Conservation (phyloP, 768 basidiomycete genomes). For the Trametes punicea region DNA sequence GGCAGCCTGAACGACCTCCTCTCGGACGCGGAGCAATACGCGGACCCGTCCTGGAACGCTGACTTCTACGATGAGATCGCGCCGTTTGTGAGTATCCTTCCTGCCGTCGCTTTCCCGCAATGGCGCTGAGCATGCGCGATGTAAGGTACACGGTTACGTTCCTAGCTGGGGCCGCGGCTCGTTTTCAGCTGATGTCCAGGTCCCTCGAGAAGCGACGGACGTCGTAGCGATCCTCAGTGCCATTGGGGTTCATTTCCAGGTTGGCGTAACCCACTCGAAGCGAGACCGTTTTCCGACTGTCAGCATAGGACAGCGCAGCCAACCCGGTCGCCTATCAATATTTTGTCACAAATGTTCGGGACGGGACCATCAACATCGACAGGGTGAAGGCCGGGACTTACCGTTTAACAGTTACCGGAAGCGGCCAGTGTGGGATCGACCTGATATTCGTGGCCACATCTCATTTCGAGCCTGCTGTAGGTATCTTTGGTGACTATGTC, state of each 20-base stretch:
- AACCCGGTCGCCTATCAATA: slow-evolving; percentile 28
- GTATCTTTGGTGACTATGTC: slow-evolving; percentile 29
- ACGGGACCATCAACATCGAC: slow-evolving; percentile 21
- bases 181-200: slow-evolving; percentile 14
- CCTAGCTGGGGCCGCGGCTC: slow-evolving; percentile 21
- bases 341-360: slow-evolving; percentile 21
- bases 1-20: slow-evolving; percentile 20
- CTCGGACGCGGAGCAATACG: slow-evolving; percentile 25
- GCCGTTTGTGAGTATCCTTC: slow-evolving; percentile 17
- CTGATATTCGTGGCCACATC: neutral
- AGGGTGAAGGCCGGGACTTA: slow-evolving; percentile 30
- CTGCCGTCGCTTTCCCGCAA: too few species aligned
- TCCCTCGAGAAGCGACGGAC: slow-evolving; percentile 22
- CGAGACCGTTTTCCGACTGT: neutral
- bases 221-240: slow-evolving; percentile 25
- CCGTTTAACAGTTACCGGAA: slow-evolving; percentile 27
- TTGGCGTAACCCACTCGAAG: neutral
- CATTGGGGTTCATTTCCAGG: slow-evolving; percentile 24
- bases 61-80: slow-evolving; percentile 30
- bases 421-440: neutral
- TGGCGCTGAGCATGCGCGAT: too few species aligned
- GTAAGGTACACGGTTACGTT: slow-evolving; percentile 25
- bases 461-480: neutral
- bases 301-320: slow-evolving; percentile 23
- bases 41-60: slow-evolving; percentile 28